A percentile compares a stretch with the other conserved stretches of the same genome.
Conservation (phyloP, 768 basidiomycete species). For the Trametes cubensis region DNA sequence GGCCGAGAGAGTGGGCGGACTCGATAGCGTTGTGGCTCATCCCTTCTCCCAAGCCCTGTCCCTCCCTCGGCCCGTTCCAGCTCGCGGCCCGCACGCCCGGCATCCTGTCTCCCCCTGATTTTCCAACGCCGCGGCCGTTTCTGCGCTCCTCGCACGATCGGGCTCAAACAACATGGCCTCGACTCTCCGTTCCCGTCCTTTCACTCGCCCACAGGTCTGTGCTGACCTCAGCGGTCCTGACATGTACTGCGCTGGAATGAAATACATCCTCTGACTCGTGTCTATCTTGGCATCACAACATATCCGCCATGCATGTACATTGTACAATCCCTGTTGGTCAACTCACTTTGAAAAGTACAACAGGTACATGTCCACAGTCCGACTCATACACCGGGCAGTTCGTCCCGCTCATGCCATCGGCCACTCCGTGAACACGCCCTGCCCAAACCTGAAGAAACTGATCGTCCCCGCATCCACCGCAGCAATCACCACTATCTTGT, state of each 20-base stretch:
- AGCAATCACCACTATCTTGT: slow-evolving; percentile 81
- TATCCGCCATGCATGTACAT: too few relatives aligned
- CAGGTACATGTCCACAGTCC: too few relatives aligned
- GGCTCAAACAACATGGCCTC: not conserved
- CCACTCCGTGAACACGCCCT: slow-evolving; percentile 85
- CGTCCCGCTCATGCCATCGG: slow-evolving; percentile 50
- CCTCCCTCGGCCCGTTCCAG: slow-evolving; percentile 6
- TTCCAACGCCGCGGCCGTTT: slow-evolving; percentile 1
- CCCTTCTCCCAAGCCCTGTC: slow-evolving; percentile 3
- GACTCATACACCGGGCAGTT: too few relatives aligned
- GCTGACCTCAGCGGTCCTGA: too few relatives aligned
- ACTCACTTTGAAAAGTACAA: too few relatives aligned
- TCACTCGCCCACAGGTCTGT: not conserved
- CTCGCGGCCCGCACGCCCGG: slow-evolving; percentile 10
- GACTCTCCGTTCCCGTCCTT: not conserved
- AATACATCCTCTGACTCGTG: too few relatives aligned
- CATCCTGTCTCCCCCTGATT: not conserved
- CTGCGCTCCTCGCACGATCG: not conserved
- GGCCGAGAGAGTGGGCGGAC: not conserved
- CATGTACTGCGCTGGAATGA: too few relatives aligned
- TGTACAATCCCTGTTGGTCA: too few relatives aligned
- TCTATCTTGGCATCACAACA: too few relatives aligned
- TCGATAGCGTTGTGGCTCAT: slow-evolving; percentile 1
- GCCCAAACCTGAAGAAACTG: slow-evolving; percentile 86
- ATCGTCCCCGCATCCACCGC: slow-evolving; percentile 86